Evolutionary conservation across 129 eudicot genomes (phyloP), one percentile per base, ranked within the genome.

Genomic region (Flaveria brownii): DNA sequence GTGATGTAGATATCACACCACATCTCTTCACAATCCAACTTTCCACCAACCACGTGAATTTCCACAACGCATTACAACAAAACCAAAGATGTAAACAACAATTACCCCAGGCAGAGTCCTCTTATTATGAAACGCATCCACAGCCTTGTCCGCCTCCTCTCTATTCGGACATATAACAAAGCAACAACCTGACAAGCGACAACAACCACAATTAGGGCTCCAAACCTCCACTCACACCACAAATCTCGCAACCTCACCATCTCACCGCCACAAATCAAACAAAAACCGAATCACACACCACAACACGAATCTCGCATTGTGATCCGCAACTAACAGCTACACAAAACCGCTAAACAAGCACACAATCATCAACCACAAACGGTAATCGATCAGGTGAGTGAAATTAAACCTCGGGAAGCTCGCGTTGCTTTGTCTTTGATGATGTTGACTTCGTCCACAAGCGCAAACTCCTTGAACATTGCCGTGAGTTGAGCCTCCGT

Each of bases 71-170:
- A 73, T 70, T 77, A 41, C 23, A 74, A 54, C 36, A 69, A 73
- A 9, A 62, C 43, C 43, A 14, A 84, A 82, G 85, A 85, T 82
- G 75, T 43, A 39, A 67, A 62, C 33, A 83, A 41, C n/a, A 81
- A 25, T 26, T 39, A 93, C 98, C 82, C 98, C 98, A 13, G 98
- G 91, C 68, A 94, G 80, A 11, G 97, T 91, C 81, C 79, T 88
- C 86, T 91, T 85, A 76, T 94, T 91, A 81, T 94, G 98, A 77
- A 85, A 94, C 30, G 87, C 97, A 77, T 79, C 77, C 69, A 94
- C 92, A 4, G 90, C 97, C 87, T 94, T 94, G 84, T 94, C 98
- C 2, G 97, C 97, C 78, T 94, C 98, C 61, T 91, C 87, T 68
- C 98, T 85, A 56, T 93, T 85, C 76, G 98, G 96, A 80, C 98